These are phyloP conservation scores for Schizopora paradoxa DNA, from an alignment of 1,284 basidiomycete species.

Conservation along the genomic window DNA sequence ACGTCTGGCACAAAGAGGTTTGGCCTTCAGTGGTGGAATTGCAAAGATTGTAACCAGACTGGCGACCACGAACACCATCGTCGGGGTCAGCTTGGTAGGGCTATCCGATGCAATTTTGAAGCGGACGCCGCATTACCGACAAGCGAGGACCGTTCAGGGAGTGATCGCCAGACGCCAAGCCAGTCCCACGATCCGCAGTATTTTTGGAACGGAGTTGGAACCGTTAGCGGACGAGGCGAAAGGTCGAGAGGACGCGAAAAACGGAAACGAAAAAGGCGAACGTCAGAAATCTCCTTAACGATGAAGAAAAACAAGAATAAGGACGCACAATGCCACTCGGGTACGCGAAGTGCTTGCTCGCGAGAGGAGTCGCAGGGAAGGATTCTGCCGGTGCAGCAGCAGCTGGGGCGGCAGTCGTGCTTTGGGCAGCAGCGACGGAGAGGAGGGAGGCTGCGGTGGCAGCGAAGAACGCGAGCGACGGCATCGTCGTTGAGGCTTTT, in stretches of 20 bases:
- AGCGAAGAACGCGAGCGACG: constrained; percentile 35
- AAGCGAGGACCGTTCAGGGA: not conserved
- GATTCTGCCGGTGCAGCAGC: too few species aligned
- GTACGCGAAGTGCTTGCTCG: constrained; percentile 46
- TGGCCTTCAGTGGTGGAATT: constrained; percentile 44
- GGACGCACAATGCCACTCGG: constrained; percentile 42
- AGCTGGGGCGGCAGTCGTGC: constrained; percentile 25
- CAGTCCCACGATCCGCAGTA: not conserved
- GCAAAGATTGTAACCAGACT: constrained; percentile 40
- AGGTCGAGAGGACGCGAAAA: too few species aligned
- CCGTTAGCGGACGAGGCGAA: too few species aligned
- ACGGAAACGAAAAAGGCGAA: not conserved
- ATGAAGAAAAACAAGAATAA: not conserved
- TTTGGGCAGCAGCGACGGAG: constrained; percentile 28
- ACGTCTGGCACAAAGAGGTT: constrained; percentile 44
- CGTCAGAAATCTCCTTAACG: too few species aligned
- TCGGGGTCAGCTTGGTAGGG: constrained; percentile 22
- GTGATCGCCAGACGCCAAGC: not conserved
- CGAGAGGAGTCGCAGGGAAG: constrained; percentile 48
- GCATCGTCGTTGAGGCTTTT: constrained; percentile 29
- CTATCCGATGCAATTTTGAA: too few species aligned
- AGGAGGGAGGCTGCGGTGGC: constrained; percentile 28
- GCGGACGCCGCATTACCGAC: not conserved
- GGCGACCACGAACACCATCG: constrained; percentile 32
- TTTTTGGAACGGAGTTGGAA: constrained; percentile 3